A percentile compares a stretch with the other conserved stretches of the same genome.
Evolutionary conservation across 129 eudicot genomes (phyloP).

Genomic region (Tagetes erecta): DNA sequence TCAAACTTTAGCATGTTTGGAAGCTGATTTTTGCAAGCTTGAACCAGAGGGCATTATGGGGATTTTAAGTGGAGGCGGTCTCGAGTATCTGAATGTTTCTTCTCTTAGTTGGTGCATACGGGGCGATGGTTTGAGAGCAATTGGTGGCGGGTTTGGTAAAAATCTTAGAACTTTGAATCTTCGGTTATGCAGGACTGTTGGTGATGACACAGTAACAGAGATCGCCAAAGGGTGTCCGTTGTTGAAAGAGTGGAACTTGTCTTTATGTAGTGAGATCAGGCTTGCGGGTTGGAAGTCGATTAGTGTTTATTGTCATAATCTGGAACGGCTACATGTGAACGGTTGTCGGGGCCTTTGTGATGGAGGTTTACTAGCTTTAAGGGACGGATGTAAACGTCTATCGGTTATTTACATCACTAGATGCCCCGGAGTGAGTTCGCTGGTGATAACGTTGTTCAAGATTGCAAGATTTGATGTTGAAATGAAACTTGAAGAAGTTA

Average conservation of each 20-base stretch:
- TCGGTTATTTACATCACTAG: constrained; percentile 49
- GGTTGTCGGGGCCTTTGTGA: constrained; percentile 75
- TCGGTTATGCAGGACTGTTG: constrained; percentile 54
- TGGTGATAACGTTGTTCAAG: constrained; percentile 53
- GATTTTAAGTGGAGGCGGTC: constrained; percentile 79
- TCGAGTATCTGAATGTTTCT: constrained; percentile 67
- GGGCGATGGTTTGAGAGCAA: constrained; percentile 58
- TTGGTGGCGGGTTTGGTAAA: constrained; percentile 49
- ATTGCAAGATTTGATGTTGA: constrained; percentile 60
- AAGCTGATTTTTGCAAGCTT: constrained; percentile 77
- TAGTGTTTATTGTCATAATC: constrained; percentile 51
- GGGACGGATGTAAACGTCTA: constrained; percentile 59
- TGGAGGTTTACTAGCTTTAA: constrained; percentile 53
- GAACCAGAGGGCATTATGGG: constrained; percentile 63
- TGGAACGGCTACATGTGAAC: constrained; percentile 73
- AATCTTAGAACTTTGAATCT: constrained; percentile 53
- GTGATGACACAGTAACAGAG: constrained; percentile 47
- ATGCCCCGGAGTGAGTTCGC: constrained; percentile 40
- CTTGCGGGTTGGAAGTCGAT: constrained; percentile 68
- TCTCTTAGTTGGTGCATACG: constrained; percentile 49
- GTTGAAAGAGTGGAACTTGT: constrained; percentile 80
- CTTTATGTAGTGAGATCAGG: constrained; percentile 65
- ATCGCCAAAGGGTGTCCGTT: constrained; percentile 73
- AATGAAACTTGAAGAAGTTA: constrained; percentile 54
- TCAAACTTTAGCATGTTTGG: constrained; percentile 52